Base-by-base conservation (phyloP, 1,284 basidiomycete genomes). In the Leccinum subspadiceum region DNA sequence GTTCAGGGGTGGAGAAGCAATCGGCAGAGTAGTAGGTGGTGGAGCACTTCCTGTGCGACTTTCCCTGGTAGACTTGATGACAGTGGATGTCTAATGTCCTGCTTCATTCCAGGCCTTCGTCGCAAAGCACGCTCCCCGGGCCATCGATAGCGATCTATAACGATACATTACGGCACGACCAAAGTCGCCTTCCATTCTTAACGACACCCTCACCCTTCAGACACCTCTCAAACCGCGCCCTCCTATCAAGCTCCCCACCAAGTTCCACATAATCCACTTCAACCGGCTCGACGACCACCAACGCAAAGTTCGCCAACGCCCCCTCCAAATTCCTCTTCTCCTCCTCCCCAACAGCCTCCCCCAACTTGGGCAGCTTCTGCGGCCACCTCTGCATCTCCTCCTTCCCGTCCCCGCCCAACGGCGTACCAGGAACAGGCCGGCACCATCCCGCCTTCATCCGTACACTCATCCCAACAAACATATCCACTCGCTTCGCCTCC, bases 381-480 rank as follows among this genome's bases (percentile, higher is more conserved):
- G 85, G 86, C 87, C 87, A 90, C 59, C 71, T 73, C 62, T 80
- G 79, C 60, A 81, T 80, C 56, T 81, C 83, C 1, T 84, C 82
- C 52, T 81, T 77, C 4, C 78, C 81, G 26, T 75, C 74, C n/a
- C 69, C 46, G 46, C 24, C 48, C 22, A 89, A 68, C 4, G 67
- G 72, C 1, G 71, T 72, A 0, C 89, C 89, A 0, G 89, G 86
- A 0, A 76, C 66, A 1, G 89, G 88, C 2, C 82, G 73, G 60
- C 80, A 82, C 86, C 86, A 91, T 55, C 76, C 78, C 24, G 88
- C 89, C 64, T 80, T 83, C 85, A 90, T 83, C 54, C 77, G 72
- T 5, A 74, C 76, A 57, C 79, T 80, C 79, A 90, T 78, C 22
- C 39, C 66, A 61, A 81, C 78, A 70, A 88, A 90, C 26, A 79